Evolutionary conservation across 1,284 basidiomycete genomes (phyloP).

Genomic region (Vanrija humicola): DNA sequence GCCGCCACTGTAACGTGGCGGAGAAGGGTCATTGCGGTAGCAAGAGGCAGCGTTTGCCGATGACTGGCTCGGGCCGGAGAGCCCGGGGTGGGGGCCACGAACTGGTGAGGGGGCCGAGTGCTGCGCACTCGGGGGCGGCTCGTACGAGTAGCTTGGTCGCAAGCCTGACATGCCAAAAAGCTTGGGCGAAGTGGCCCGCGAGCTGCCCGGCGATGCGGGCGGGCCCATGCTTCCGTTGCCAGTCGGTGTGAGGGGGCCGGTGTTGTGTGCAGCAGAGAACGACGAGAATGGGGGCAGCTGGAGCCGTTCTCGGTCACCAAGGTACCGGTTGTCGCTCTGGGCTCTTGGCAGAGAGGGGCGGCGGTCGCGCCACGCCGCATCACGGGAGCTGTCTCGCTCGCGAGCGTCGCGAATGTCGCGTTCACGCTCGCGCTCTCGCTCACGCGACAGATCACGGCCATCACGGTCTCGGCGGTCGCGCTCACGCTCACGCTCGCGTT

Average conservation of each 20-base stretch:
- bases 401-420: slow-evolving; percentile 8
- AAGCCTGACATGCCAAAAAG: slow-evolving; percentile 6
- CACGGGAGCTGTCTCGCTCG: background rate
- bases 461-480: slow-evolving; percentile 4
- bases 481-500: slow-evolving; percentile 2
- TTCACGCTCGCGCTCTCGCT: slow-evolving; percentile 9
- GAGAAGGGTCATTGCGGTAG: slow-evolving; percentile 5
- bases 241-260: slow-evolving; percentile 10
- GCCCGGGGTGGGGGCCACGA: no score
- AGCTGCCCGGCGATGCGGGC: slow-evolving; percentile 6
- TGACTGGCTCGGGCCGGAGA: no score
- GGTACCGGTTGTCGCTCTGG: slow-evolving; percentile 13
- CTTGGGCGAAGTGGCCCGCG: slow-evolving; percentile 7
- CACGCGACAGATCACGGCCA: slow-evolving; percentile 1
- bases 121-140: background rate
- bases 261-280: slow-evolving; percentile 1
- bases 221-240: slow-evolving; percentile 12
- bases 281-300: slow-evolving; percentile 12
- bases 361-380: slow-evolving; percentile 7
- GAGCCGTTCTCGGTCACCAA: slow-evolving; percentile 2
- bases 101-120: background rate
- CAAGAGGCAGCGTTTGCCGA: background rate
- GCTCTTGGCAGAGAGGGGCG: slow-evolving; percentile 10
- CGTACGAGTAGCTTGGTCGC: slow-evolving; percentile 14
- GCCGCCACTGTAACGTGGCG: background rate